Evolutionary conservation across 2,329 filamentous ascomycete species (phyloP).

Genomic region (Penicillium sp.): DNA sequence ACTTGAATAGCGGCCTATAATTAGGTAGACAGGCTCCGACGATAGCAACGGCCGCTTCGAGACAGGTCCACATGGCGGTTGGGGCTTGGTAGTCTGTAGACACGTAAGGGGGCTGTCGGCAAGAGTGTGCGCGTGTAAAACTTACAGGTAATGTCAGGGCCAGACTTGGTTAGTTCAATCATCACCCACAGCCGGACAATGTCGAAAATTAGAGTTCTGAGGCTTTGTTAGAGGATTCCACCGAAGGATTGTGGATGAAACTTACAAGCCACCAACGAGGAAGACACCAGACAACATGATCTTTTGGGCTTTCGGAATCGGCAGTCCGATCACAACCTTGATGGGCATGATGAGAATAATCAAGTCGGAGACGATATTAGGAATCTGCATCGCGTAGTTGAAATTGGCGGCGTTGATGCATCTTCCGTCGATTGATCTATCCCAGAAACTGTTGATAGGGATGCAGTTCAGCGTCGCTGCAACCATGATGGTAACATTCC

Average conservation of each 20-base stretch:
- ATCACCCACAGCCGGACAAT: slow-evolving; percentile 29
- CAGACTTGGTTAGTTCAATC: slow-evolving; percentile 23
- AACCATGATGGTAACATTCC: slow-evolving; percentile 24
- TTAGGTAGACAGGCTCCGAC: slow-evolving; percentile 33
- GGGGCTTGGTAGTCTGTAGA: slow-evolving; percentile 30
- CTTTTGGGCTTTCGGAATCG: slow-evolving; percentile 25
- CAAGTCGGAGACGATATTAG: slow-evolving; percentile 32
- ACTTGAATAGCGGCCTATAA: slow-evolving; percentile 27
- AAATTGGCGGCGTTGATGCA: slow-evolving; percentile 29
- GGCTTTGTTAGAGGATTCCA: background rate
- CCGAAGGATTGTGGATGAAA: background rate
- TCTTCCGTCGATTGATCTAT: slow-evolving; percentile 20
- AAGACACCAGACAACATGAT: slow-evolving; percentile 29
- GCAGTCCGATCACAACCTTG: slow-evolving; percentile 27
- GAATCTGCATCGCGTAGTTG: slow-evolving; percentile 32
- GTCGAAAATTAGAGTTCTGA: slow-evolving; percentile 27
- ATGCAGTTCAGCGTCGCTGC: slow-evolving; percentile 25
- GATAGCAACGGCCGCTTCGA: slow-evolving; percentile 32
- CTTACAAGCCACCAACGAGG: slow-evolving; percentile 31
- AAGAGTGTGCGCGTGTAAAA: background rate
- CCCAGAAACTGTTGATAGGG: slow-evolving; percentile 29
- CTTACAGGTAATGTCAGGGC: slow-evolving; percentile 33
- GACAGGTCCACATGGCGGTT: slow-evolving; percentile 32
- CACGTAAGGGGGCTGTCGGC: background rate
- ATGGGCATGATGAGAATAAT: slow-evolving; percentile 30